Evolutionary conservation across 2,329 filamentous ascomycete genomes (phyloP).

Genomic region (Beauveria australis): DNA sequence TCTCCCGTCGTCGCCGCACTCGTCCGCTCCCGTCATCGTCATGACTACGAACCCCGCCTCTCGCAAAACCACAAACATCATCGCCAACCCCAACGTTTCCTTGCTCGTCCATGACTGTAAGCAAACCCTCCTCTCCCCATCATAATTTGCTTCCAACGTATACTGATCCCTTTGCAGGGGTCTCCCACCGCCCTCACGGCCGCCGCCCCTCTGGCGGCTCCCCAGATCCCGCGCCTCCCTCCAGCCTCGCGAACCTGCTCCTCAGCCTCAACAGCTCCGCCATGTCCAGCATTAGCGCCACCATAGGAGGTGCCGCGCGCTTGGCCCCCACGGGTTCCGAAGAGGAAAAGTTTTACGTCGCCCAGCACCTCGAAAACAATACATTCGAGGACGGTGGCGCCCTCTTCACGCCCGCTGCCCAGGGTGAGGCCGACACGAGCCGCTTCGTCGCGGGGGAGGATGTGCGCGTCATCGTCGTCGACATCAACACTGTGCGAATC

Average conservation of each 20-base stretch:
- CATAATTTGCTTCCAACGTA: neutral
- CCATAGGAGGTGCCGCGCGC: constrained; percentile 80
- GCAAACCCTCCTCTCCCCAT: constrained; percentile 9
- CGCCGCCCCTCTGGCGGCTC: constrained; percentile 52
- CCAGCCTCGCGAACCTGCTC: constrained; percentile 72
- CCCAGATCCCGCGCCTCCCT: constrained; percentile 55
- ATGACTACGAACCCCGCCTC: constrained; percentile 82
- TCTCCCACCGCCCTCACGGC: constrained; percentile 74
- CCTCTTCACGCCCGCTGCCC: constrained; percentile 29
- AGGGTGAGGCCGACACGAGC: constrained; percentile 44
- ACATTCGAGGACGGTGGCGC: constrained; percentile 53
- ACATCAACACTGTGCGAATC: constrained; percentile 75
- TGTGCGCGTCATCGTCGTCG: constrained; percentile 79
- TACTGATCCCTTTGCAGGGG: constrained; percentile 43
- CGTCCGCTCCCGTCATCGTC: constrained; percentile 72
- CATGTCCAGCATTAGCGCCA: constrained; percentile 81
- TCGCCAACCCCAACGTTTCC: constrained; percentile 78
- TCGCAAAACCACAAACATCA: constrained; percentile 73
- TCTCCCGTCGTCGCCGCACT: constrained; percentile 67
- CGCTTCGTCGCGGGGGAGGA: constrained; percentile 74
- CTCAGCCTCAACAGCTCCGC: constrained; percentile 87
- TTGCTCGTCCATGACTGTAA: constrained; percentile 89
- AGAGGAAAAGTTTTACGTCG: constrained; percentile 77
- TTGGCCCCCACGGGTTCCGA: constrained; percentile 66
- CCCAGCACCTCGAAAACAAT: constrained; percentile 83